phyloP scores from a whole-genome alignment of 2,329 filamentous ascomycete species.

The Lasiodiplodia sp. region DNA sequence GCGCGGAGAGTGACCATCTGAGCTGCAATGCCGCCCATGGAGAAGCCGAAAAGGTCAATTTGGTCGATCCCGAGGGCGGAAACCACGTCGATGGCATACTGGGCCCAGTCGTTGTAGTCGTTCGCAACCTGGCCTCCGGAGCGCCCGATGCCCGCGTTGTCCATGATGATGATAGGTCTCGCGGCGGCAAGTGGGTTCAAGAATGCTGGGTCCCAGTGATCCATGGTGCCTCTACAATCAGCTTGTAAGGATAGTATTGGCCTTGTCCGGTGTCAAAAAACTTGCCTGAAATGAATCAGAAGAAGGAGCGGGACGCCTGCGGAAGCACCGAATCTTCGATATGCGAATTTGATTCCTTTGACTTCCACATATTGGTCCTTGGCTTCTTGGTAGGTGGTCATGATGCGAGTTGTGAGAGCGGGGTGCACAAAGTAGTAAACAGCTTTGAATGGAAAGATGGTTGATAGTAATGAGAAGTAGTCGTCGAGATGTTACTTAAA shows the following conservation, averaged over 20 bases:
- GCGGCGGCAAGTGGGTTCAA: slow-evolving; percentile 53
- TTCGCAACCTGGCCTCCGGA: slow-evolving; percentile 53
- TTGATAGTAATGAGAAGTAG: neutral
- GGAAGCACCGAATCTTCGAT: slow-evolving; percentile 34
- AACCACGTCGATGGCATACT: slow-evolving; percentile 37
- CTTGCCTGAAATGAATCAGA: slow-evolving; percentile 35
- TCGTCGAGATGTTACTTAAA: neutral
- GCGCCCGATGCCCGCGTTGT: slow-evolving; percentile 58
- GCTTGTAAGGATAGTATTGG: neutral
- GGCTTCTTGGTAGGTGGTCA: slow-evolving; percentile 27
- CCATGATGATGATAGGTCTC: slow-evolving; percentile 56
- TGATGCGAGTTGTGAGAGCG: neutral
- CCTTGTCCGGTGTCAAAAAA: no score
- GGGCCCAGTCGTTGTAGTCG: slow-evolving; percentile 48
- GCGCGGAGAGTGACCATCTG: slow-evolving; percentile 54
- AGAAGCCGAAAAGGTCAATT: slow-evolving; percentile 59
- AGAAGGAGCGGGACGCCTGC: slow-evolving; percentile 34
- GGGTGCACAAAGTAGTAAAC: neutral
- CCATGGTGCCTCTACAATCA: slow-evolving; percentile 33
- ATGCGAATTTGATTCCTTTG: slow-evolving; percentile 34
- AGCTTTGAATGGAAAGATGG: neutral
- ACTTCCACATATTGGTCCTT: slow-evolving; percentile 18
- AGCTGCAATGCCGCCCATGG: slow-evolving; percentile 57
- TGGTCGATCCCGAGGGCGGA: slow-evolving; percentile 42
- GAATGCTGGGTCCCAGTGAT: slow-evolving; percentile 41